phyloP scores from a whole-genome alignment of 2,329 filamentous ascomycete species.

The Beauveria medogensis region DNA sequence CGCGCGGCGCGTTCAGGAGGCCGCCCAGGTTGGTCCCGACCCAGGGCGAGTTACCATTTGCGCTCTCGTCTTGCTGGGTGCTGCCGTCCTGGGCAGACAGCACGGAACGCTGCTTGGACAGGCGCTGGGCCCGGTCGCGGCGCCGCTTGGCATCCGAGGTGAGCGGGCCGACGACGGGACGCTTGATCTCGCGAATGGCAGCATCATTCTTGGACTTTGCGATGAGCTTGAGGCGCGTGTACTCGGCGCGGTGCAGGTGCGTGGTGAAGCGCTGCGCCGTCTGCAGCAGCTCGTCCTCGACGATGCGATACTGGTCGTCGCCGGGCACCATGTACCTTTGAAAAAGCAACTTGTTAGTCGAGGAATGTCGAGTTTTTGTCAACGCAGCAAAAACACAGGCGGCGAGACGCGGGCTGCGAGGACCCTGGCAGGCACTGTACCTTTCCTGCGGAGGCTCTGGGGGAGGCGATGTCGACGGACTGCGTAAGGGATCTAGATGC shows the following conservation, averaged over 20 bases:
- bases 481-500: slow-evolving; percentile 21
- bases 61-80: not conserved
- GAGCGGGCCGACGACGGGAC: slow-evolving; percentile 39
- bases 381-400: too few species aligned
- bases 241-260: slow-evolving; percentile 71
- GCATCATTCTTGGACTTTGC: slow-evolving; percentile 47
- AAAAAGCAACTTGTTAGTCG: too few species aligned
- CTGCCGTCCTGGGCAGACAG: slow-evolving; percentile 4
- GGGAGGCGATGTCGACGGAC: slow-evolving; percentile 44
- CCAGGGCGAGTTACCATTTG: slow-evolving; percentile 16
- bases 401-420: not conserved
- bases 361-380: too few species aligned
- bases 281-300: slow-evolving; percentile 69
- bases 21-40: slow-evolving; percentile 30
- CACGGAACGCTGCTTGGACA: slow-evolving; percentile 19
- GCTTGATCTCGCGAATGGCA: slow-evolving; percentile 41
- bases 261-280: slow-evolving; percentile 63
- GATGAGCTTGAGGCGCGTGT: slow-evolving; percentile 55
- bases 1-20: slow-evolving; percentile 35
- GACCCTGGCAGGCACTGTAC: slow-evolving; percentile 22
- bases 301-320: slow-evolving; percentile 75
- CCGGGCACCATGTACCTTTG: slow-evolving; percentile 56
- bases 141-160: slow-evolving; percentile 20
- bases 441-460: slow-evolving; percentile 39
- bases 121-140: slow-evolving; percentile 15